Percentiles rank a stretch among this genome's conserved stretches.
Evolutionary conservation across 441 rosid genomes (phyloP).

Genomic region (Gossypium trilobum): DNA sequence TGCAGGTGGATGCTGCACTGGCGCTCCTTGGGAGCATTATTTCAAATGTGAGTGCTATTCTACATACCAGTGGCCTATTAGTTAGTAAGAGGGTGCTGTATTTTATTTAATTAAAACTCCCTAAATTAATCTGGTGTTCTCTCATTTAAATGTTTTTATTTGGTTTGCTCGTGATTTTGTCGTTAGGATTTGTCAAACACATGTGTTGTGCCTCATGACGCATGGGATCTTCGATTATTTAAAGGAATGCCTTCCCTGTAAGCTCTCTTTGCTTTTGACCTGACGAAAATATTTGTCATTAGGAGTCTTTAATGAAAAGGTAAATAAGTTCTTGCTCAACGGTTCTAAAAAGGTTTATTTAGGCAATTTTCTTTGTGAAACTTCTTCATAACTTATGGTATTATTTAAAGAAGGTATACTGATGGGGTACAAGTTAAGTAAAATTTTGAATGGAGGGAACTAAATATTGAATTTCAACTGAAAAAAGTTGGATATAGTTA

Average conservation of each 20-base stretch:
- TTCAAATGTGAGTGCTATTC: slow-evolving; percentile 45
- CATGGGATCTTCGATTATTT: slow-evolving; percentile 80
- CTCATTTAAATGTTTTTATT: not conserved
- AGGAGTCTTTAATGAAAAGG: not conserved
- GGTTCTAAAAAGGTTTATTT: not conserved
- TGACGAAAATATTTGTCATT: not conserved
- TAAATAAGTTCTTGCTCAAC: not conserved
- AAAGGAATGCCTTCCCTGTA: slow-evolving; percentile 67
- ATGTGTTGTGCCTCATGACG: slow-evolving; percentile 67
- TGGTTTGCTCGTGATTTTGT: slow-evolving; percentile 13
- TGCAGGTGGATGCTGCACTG: slow-evolving; percentile 83
- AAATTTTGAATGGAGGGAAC: not conserved
- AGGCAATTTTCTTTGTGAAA: not conserved
- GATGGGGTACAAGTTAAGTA: not conserved
- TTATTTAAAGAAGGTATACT: not conserved
- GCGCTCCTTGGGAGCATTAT: slow-evolving; percentile 67
- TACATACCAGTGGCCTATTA: slow-evolving; percentile 5
- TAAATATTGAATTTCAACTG: not conserved
- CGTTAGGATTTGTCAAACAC: slow-evolving; percentile 47
- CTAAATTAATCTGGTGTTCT: not conserved
- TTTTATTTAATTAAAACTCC: not conserved
- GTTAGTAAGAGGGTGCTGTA: not conserved
- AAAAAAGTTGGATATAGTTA: not conserved
- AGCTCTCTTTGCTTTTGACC: slow-evolving; percentile 27
- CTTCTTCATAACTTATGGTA: not conserved